Base-by-base conservation (phyloP, 2,329 filamentous ascomycete genomes). In the Cytospora mali region DNA sequence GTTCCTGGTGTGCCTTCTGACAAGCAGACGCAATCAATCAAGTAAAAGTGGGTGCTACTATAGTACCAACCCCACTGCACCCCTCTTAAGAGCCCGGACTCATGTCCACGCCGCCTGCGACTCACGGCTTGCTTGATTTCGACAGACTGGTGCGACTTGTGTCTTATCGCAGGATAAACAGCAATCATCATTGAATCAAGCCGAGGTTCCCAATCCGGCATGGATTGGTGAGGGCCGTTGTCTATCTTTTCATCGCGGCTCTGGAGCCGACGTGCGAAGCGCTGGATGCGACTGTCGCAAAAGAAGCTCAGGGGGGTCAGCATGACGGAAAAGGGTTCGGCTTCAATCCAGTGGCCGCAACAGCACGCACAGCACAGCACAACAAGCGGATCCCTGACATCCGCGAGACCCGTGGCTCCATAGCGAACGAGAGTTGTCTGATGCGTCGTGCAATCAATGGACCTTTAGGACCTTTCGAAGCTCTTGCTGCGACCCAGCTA, bases 381-480 rank as follows among this genome's bases (percentile, higher is more conserved):
- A 54, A 28, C 60, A 59, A 54, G 60, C 53, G 48, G 63, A 55
- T 53, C 60, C 63, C 48, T 55, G 52, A 53, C 51, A 62, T 49
- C 63, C 60, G 60, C 63, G 33, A 59, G 59, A 62, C 58, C 62
- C 62, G 55, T 62, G 58, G 62, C 62, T 57, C 62, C 62, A 64
- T 64, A 62, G 49, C 50, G 39, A 42, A 55, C 51, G 49, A 53
- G 48, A 52, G 53, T 63, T 62, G 60, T 62, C 63, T 65, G 63
- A 59, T 65, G 60, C 60, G 60, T 59, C 63, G 63, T 52, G 56
- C 63, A 65, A 63, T 54, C 63, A 48, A 63, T 39, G 46, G 53
- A 35, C 46, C 29, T 55, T 49, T 51, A 21, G 52, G 53, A 35
- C 46, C 29, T 55, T 49, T 51, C 16, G 52, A 51, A 31, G 60